Percentiles rank a stretch among this genome's conserved stretches.
These are phyloP conservation scores for Aureobasidium leucospermi DNA, from an alignment of 2,329 filamentous ascomycete species.

Conservation along the genomic window DNA sequence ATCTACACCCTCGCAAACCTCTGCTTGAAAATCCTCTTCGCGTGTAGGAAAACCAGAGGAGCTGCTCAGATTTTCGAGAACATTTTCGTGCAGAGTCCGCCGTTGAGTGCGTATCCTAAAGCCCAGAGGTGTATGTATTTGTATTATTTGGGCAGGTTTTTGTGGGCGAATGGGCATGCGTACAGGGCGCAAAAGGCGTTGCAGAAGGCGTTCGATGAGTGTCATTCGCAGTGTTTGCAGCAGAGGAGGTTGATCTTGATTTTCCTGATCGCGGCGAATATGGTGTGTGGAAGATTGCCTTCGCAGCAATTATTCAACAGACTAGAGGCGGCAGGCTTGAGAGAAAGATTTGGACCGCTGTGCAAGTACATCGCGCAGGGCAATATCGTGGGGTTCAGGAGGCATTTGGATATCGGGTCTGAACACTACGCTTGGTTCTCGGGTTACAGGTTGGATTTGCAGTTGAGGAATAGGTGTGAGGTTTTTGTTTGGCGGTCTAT, in stretches of 20 bases:
- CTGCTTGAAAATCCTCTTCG: slow-evolving; percentile 79
- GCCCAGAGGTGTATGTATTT: slow-evolving; percentile 85
- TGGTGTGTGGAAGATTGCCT: slow-evolving; percentile 79
- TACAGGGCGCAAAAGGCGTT: slow-evolving; percentile 67
- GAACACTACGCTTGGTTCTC: slow-evolving; percentile 65
- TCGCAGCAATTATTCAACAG: slow-evolving; percentile 57
- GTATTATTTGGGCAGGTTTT: slow-evolving; percentile 87
- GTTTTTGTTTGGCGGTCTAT: slow-evolving; percentile 79
- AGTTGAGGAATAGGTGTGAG: slow-evolving; percentile 69
- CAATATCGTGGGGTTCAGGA: slow-evolving; percentile 66
- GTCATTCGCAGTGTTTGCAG: slow-evolving; percentile 46
- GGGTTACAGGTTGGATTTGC: slow-evolving; percentile 65
- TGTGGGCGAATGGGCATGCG: slow-evolving; percentile 79
- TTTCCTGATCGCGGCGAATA: slow-evolving; percentile 74
- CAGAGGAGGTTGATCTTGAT: slow-evolving; percentile 76
- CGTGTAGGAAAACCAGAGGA: slow-evolving; percentile 75
- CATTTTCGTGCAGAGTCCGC: slow-evolving; percentile 75
- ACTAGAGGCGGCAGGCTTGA: slow-evolving; percentile 61
- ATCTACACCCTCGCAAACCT: slow-evolving; percentile 92
- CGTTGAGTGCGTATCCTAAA: slow-evolving; percentile 72
- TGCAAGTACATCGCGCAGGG: slow-evolving; percentile 64
- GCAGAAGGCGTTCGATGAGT: slow-evolving; percentile 73
- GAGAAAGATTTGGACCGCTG: slow-evolving; percentile 64
- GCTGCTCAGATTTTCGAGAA: slow-evolving; percentile 86
- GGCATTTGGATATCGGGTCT: slow-evolving; percentile 50